Base-by-base conservation (phyloP, 2,329 filamentous ascomycete species). In the Sphaerulina musiva region DNA sequence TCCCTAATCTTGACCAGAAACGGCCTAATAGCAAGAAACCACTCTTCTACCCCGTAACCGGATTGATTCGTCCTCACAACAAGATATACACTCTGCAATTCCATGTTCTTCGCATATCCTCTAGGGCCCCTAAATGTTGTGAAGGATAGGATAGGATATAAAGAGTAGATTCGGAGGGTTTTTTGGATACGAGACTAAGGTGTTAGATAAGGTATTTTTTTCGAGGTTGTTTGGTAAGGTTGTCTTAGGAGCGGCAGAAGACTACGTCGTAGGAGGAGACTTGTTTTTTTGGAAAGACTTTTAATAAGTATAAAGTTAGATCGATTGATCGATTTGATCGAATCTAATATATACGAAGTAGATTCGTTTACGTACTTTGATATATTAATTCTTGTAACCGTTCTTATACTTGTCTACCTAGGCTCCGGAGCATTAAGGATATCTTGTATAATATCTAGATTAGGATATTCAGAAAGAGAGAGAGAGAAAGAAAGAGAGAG, bases 251-350 rank as follows among this genome's bases (percentile, higher is more conserved):
- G 17, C 83, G 79, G 70, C 88, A 85, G 72, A 87, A 86, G 36
- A 86, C 83, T 2, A 87, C 84, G 10, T 84, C 84, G 0, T 84
- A 79, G 55, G 81, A 79, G 1, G 84, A 86, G 59, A 87, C 83
- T 85, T 20, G 34, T 29, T 3, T 17, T 39, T n/a, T n/a, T n/a
- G n/a, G n/a, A n/a, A n/a, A n/a, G n/a, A n/a, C n/a, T n/a, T n/a
- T n/a, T n/a, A n/a, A n/a, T n/a, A n/a, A n/a, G n/a, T n/a, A n/a
- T n/a, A n/a, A n/a, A n/a, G n/a, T n/a, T n/a, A n/a, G n/a, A n/a
- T n/a, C n/a, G n/a, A n/a, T n/a, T n/a, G n/a, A n/a, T n/a, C n/a
- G n/a, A n/a, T n/a, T n/a, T n/a, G n/a, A n/a, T n/a, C n/a, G n/a
- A n/a, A n/a, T n/a, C n/a, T n/a, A n/a, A n/a, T n/a, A n/a, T n/a